phyloP scores from a whole-genome alignment of 2,329 filamentous ascomycete species.

The Cladosporium oxysporum region DNA sequence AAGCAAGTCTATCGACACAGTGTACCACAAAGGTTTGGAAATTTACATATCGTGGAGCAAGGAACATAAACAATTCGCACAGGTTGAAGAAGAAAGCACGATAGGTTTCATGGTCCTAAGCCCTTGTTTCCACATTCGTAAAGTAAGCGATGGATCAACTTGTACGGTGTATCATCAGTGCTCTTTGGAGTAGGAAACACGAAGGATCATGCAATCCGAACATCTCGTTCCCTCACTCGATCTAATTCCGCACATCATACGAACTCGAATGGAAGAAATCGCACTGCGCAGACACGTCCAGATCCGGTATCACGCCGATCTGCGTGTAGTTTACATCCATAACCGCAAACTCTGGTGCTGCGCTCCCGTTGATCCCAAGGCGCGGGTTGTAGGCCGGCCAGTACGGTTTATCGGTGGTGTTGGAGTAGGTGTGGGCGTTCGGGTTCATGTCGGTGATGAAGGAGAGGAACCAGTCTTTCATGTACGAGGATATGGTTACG shows the following conservation, averaged over 20 bases:
- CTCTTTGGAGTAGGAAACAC: no score
- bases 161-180: no score
- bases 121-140: no score
- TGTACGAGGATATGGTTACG: constrained; percentile 35
- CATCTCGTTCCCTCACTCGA: no score
- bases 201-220: no score
- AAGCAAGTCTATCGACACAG: background rate
- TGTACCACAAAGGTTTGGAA: background rate
- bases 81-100: background rate
- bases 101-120: background rate
- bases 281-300: constrained; percentile 27
- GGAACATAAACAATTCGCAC: background rate
- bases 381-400: constrained; percentile 34
- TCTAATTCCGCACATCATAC: constrained; percentile 28
- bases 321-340: constrained; percentile 30
- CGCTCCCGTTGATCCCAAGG: constrained; percentile 2
- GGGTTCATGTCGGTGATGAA: constrained; percentile 40
- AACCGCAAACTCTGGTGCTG: constrained; percentile 22
- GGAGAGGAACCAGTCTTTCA: constrained; percentile 39
- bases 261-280: constrained; percentile 31
- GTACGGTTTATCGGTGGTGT: constrained; percentile 26
- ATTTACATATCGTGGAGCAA: background rate
- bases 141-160: no score
- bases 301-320: constrained; percentile 27
- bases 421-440: constrained; percentile 27